Base-by-base conservation (phyloP, 139 green algal genomes). In the Chlorella sp. region DNA sequence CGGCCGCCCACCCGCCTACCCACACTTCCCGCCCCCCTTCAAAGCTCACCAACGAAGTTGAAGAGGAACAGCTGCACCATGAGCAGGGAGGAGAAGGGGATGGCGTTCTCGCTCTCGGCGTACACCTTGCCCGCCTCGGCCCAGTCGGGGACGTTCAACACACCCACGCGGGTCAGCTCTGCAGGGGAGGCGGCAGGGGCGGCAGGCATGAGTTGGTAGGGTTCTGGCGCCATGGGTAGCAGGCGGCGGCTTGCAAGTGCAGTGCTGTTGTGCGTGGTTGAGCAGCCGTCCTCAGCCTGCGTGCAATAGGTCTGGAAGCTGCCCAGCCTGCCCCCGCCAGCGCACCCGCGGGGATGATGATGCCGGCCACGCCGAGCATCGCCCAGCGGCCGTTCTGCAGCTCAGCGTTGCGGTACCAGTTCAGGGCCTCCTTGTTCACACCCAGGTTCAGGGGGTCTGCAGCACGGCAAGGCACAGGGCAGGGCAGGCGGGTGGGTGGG, bases 291-390 rank as follows among this genome's bases (percentile, higher is more conserved):
- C n/a, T n/a, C n/a, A n/a, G n/a, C n/a, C n/a, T n/a, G n/a, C n/a
- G n/a, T n/a, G n/a, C n/a, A n/a, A n/a, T n/a, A n/a, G n/a, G n/a
- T n/a, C n/a, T n/a, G n/a, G n/a, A n/a, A n/a, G n/a, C n/a, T n/a
- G n/a, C n/a, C n/a, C n/a, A n/a, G n/a, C n/a, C n/a, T n/a, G n/a
- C n/a, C n/a, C n/a, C n/a, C n/a, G n/a, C n/a, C n/a, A n/a, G n/a
- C 51, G 51, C 51, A 60, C 51, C 91, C 69, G 63, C 87, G 44
- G 95, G 93, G 87, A 98, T 91, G 20, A 98, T 47, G 83, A 98
- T 98, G 72, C 96, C 96, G 57, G 95, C 95, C 26, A 96, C 95
- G 67, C 83, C 96, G 28, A 91, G 83, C 96, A 99, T 98, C 69
- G 96, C 96, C 78, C 91, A 96, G 82, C 96, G 93, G 80, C 87